phyloP scores from a whole-genome alignment of 129 eudicot species.

The Heracleum sosnowskyi region DNA sequence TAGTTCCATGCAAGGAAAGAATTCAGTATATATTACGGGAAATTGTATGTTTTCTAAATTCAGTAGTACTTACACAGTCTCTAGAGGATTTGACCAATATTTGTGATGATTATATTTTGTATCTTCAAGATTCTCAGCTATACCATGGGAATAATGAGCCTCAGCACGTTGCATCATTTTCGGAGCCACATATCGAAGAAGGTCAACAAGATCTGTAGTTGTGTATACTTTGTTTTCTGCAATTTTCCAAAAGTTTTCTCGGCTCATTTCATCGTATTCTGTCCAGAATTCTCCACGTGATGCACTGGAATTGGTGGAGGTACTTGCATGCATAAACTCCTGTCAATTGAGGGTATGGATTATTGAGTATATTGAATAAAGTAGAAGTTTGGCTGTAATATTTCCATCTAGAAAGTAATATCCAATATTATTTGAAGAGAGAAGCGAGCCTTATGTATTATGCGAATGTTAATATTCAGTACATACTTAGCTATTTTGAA shows the following conservation, averaged over 20 bases:
- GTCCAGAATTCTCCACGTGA: conserved; percentile 61
- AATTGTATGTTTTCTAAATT: background rate
- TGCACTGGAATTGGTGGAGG: conserved; percentile 18
- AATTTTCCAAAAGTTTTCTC: conserved; percentile 35
- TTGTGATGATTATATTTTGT: conserved; percentile 75
- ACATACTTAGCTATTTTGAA: background rate
- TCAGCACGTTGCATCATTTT: conserved; percentile 81
- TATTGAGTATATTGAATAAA: background rate
- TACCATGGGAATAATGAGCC: conserved; percentile 80
- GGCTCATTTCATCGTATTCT: conserved; percentile 68
- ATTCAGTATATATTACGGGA: background rate
- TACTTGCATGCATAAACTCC: conserved; percentile 33
- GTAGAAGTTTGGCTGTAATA: background rate
- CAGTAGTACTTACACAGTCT: conserved; percentile 52
- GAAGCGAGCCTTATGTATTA: background rate
- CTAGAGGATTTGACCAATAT: conserved; percentile 97
- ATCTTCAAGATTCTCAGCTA: conserved; percentile 71
- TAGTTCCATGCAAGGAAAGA: background rate
- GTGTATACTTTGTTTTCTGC: conserved; percentile 73
- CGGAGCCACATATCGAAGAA: conserved; percentile 68
- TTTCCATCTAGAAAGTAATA: background rate
- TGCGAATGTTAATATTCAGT: background rate
- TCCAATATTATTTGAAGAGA: background rate
- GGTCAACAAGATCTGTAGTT: conserved; percentile 46
- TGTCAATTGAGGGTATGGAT: conserved; percentile 10